Evolutionary conservation across 2,329 filamentous ascomycete genomes (phyloP).

Genomic region (Paecilomyces sp.): DNA sequence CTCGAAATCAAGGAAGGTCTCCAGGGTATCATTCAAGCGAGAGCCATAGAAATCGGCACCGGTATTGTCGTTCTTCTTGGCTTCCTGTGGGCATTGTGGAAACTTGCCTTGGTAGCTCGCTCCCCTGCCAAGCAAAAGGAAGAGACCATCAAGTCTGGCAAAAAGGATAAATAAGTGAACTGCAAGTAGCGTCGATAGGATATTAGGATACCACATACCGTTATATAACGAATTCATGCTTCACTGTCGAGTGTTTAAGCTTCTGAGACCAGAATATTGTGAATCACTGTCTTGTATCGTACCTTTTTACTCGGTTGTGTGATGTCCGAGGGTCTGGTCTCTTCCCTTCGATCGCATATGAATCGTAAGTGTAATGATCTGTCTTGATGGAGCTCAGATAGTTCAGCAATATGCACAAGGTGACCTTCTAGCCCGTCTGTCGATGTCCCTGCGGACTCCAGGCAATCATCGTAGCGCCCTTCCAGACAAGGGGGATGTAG

Average conservation of each 20-base stretch:
- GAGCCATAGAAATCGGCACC: constrained; percentile 48
- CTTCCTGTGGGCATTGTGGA: constrained; percentile 64
- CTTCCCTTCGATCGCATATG: no score
- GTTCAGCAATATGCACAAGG: no score
- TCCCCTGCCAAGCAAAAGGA: constrained; percentile 12
- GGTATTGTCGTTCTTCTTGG: constrained; percentile 54
- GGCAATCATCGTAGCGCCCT: no score
- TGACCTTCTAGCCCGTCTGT: no score
- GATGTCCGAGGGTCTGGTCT: no score
- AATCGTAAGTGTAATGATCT: no score
- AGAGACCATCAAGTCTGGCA: constrained; percentile 4
- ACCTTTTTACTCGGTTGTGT: background rate
- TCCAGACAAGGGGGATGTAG: no score
- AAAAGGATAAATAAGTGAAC: constrained; percentile 3
- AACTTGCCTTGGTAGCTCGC: constrained; percentile 35
- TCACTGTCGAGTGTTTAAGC: background rate
- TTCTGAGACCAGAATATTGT: background rate
- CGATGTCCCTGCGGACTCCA: no score
- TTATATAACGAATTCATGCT: background rate
- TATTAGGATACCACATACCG: background rate
- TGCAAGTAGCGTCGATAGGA: background rate
- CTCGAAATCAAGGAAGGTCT: constrained; percentile 47
- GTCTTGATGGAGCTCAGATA: no score
- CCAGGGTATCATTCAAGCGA: constrained; percentile 31
- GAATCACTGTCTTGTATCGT: background rate